Evolutionary conservation across 2,329 filamentous ascomycete genomes (phyloP), one percentile per base, ranked within the genome.

Genomic region (Fonsecaea multimorphosa): DNA sequence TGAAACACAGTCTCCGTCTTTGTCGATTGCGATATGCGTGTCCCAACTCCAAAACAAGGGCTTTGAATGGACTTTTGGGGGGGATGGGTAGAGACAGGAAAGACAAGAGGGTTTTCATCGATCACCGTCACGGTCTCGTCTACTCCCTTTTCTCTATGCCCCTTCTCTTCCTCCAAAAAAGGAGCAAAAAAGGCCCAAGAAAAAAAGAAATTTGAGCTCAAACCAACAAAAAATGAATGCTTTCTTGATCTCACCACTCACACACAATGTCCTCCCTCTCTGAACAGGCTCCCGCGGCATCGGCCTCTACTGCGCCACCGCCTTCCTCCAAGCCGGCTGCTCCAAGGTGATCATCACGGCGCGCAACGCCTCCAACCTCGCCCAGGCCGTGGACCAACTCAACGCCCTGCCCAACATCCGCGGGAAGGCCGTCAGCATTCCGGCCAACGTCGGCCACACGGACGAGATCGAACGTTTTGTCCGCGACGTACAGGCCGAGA

Each of bases 281-380:
- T n/a, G n/a, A n/a, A n/a, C n/a, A 70, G 66, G 63, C 34, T 68
- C 58, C 40, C 60, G 80, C 77, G 79, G 58, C 77, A 66, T 66
- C 19, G 67, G 67, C 19, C 63, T 68, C n/a, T 64, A 69, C 44
- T 57, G 55, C 19, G 66, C 67, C 4, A 61, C 67, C 1, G 65
- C 58, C 12, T 62, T 69, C 29, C 62, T 69, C 2, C 62, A 44
- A 36, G 67, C 67, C 22, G 67, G 67, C 24, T 58, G 52, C 46
- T 16, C 52, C 22, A 58, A 58, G 36, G 65, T 68, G 19, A 65
- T 69, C 61, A 56, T 69, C 54, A 65, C 63, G 11, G 62, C 67
- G 12, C 62, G 67, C 14, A 59, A 69, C 19, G 58, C 51, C 27
- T 53, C 55, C n/a, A 63, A 63, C 19, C 55, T 69, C 27, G 31